Evolutionary conservation across 2,329 filamentous ascomycete genomes (phyloP).

Genomic region (Ascochyta rabiei): DNA sequence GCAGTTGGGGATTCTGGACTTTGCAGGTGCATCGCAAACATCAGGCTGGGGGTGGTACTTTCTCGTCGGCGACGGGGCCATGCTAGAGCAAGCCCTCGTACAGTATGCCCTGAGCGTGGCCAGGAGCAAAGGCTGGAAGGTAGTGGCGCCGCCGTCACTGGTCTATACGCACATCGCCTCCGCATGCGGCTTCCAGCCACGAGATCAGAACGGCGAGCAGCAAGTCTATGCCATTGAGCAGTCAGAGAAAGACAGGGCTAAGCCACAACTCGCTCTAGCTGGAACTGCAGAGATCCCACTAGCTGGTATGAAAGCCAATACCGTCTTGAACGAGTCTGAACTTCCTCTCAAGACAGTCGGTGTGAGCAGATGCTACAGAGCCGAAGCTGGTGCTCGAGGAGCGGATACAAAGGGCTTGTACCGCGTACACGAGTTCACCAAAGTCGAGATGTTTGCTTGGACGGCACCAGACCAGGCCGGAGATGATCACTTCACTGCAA

Average conservation of each 20-base stretch:
- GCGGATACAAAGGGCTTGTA: conserved; percentile 93
- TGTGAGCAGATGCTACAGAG: conserved; percentile 90
- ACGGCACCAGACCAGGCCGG: conserved; percentile 62
- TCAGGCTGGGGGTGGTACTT: conserved; percentile 99
- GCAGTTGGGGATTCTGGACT: conserved; percentile 89
- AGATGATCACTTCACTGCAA: conserved; percentile 40
- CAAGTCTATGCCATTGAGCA: conserved; percentile 86
- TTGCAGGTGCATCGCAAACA: conserved; percentile 77
- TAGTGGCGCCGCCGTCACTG: conserved; percentile 83
- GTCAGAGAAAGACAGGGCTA: conserved; percentile 63
- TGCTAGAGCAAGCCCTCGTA: conserved; percentile 92
- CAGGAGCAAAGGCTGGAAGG: conserved; percentile 75
- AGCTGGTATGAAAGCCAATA: conserved; percentile 84
- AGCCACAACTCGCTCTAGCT: conserved; percentile 75
- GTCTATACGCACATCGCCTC: conserved; percentile 90
- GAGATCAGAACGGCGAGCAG: conserved; percentile 87
- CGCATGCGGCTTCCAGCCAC: conserved; percentile 92
- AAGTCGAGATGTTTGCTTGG: conserved; percentile 98
- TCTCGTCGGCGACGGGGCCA: conserved; percentile 85
- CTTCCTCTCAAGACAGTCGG: conserved; percentile 82
- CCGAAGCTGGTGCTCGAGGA: conserved; percentile 89
- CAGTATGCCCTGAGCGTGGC: conserved; percentile 82
- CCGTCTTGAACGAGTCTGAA: conserved; percentile 66
- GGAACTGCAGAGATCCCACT: conserved; percentile 95
- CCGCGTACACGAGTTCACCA: conserved; percentile 97